Base-by-base conservation (phyloP, 1,139 yeast genomes). In the Sugiyamaella novakii region DNA sequence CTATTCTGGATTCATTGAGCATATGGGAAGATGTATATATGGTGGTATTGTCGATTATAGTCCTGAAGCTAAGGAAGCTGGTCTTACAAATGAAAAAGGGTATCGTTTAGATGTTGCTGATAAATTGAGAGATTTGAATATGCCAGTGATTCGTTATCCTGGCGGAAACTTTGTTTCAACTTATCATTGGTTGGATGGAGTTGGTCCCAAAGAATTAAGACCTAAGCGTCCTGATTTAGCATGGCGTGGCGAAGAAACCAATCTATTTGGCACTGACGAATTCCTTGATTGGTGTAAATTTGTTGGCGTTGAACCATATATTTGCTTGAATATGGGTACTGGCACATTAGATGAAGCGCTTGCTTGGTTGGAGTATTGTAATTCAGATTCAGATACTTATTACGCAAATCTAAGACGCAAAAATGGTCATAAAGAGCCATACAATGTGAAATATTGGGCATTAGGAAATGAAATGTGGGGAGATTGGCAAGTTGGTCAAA, bases 381-480 rank as follows among this genome's bases (percentile, higher is more conserved):
- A 67, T 52, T 62, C 68, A 2, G 59, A 58, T 36, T 58, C 58
- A 5, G 60, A 67, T 51, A 67, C 71, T 5, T 65, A 66, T 44
- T 67, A 65, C 39, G 66, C 66, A 27, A 62, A 62, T 39, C 46
- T 62, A 21, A 51, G 71, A 46, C 57, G 71, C 35, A 57, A 61
- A 41, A 61, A 67, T 43, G 71, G 71, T 5, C 69, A 63, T 49
- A 62, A 59, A 15, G 62, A 66, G 49, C 71, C 71, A 6, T 68
- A 65, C 43, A 62, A 63, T 38, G 70, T 67, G 41, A 67, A 67
- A 53, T 67, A 68, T 51, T 68, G 71, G 71, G 67, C 68, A 6
- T 58, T 67, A 17, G 71, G 71, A 6, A 67, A 67, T 50, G 71
- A 67, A 54, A 67, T 68, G 29, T 68, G 69, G 69, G 71, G 71